Evolutionary conservation across 345 rosid genomes (phyloP).

Genomic region (Turritis glabra): DNA sequence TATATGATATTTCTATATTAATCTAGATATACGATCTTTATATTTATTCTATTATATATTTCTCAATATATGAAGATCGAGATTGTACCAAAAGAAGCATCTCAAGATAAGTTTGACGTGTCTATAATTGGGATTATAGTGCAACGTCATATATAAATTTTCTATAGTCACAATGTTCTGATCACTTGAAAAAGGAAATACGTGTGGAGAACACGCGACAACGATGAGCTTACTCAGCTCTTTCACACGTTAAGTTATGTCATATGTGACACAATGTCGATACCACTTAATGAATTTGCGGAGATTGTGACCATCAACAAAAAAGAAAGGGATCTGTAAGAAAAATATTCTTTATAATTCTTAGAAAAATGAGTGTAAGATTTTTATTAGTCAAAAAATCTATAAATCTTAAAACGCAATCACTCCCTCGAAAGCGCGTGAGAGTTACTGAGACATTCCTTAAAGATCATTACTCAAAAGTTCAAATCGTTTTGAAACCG

Average conservation of each 20-base stretch:
- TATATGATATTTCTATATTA: background rate
- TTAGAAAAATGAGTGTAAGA: background rate
- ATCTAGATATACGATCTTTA: background rate
- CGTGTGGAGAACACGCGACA: background rate
- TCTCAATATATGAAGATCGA: background rate
- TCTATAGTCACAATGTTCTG: background rate
- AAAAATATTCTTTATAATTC: background rate
- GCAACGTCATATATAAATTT: background rate
- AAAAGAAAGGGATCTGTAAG: background rate
- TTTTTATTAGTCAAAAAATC: background rate
- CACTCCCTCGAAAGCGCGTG: slow-evolving; percentile 14
- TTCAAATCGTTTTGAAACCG: slow-evolving; percentile 4
- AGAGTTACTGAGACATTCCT: background rate
- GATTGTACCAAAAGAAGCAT: background rate
- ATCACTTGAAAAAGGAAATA: background rate
- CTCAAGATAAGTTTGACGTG: background rate
- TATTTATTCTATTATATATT: background rate
- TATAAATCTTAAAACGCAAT: background rate
- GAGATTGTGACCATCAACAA: background rate
- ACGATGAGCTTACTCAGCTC: background rate
- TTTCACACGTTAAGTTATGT: background rate
- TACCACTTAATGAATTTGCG: background rate
- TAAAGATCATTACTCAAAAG: background rate
- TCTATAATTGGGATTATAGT: background rate
- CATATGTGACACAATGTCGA: background rate